Evolutionary conservation across 768 basidiomycete species (phyloP), one percentile per base, ranked within the genome.

Genomic region (Pleurotus cornucopiae): DNA sequence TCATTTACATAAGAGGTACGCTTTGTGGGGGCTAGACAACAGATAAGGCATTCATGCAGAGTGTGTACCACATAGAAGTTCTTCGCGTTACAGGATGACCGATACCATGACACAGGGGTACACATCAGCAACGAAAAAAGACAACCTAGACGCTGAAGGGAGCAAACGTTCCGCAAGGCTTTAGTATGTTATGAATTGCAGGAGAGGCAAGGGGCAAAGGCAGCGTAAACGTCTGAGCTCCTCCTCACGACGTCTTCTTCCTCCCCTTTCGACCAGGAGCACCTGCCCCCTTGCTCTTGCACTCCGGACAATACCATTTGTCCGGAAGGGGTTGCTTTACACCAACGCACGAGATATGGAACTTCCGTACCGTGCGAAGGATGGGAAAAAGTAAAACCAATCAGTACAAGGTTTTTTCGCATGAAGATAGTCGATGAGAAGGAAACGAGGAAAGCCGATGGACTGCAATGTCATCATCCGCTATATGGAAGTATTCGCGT

Each of bases 331-430:
- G 77, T 39, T 68, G 69, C 64, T 68, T 79, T 49, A 86, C 69
- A 23, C 78, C 76, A 12, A 85, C 82, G 61, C 84, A 86, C 30
- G 73, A 70, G 38, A 86, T 70, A 64, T 86, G 84, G 71, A 84
- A 86, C 84, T 84, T 58, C 21, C 23, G 11, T 47, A 25, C 46
- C 46, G 46, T 25, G 46, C 23, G 46, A 47, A 47, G n/a, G 23
- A 25, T 20, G n/a, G 20, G n/a, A 12, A 44, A 16, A 47, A 47
- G 46, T 23, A 25, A 44, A 23, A 23, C 23, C 16, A 47, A 44
- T 44, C n/a, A 44, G 41, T 44, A 44, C 14, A 44, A 16, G 41
- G 41, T 18, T 44, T 44, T 44, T 44, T 44, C 41, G 41, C 41
- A 44, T 44, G 41, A 44, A 44, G n/a, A 21, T 16, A 44, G 41